phyloP scores from a whole-genome alignment of 192 early-diverging fungal species.

The Coemansia sp. region DNA sequence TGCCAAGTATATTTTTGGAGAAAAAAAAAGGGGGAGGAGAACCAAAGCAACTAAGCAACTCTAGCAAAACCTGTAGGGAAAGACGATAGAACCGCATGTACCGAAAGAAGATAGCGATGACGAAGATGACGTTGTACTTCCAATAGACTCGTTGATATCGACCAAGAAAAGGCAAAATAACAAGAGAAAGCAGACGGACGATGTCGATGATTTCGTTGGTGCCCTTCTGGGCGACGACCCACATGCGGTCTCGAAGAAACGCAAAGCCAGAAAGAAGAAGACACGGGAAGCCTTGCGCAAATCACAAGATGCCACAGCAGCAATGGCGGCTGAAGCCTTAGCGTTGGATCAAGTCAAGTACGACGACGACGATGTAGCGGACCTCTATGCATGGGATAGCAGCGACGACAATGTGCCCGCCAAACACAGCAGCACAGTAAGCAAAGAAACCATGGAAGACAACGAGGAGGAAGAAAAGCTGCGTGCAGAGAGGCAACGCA shows the following conservation, averaged over 20 bases:
- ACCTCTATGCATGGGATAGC: conserved; percentile 43
- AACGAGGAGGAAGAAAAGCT: conserved; percentile 3
- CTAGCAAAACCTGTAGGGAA: not conserved
- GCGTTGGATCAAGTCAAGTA: not conserved
- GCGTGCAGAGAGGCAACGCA: conserved; percentile 22
- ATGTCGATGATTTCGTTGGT: conserved; percentile 43
- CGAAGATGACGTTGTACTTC: conserved; percentile 20
- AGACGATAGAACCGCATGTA: not conserved
- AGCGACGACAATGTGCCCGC: conserved; percentile 2
- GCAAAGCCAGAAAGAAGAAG: not conserved
- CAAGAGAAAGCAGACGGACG: conserved; percentile 3
- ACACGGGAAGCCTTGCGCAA: not conserved
- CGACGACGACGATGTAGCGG: conserved; percentile 34
- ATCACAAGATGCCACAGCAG: not conserved
- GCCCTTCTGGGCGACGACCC: conserved; percentile 34
- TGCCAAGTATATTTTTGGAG: not conserved
- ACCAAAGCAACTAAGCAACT: not conserved
- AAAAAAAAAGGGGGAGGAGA: not conserved
- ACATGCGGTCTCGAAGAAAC: conserved; percentile 1
- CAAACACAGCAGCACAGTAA: not conserved
- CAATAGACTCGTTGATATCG: conserved; percentile 11
- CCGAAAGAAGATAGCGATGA: not conserved
- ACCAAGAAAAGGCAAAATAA: conserved; percentile 3
- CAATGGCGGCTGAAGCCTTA: not conserved
- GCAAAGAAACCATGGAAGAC: not conserved